These are phyloP conservation scores for Calamus simplicifolius DNA, from an alignment of 176 grass and related monocot species.

Conservation along the genomic window DNA sequence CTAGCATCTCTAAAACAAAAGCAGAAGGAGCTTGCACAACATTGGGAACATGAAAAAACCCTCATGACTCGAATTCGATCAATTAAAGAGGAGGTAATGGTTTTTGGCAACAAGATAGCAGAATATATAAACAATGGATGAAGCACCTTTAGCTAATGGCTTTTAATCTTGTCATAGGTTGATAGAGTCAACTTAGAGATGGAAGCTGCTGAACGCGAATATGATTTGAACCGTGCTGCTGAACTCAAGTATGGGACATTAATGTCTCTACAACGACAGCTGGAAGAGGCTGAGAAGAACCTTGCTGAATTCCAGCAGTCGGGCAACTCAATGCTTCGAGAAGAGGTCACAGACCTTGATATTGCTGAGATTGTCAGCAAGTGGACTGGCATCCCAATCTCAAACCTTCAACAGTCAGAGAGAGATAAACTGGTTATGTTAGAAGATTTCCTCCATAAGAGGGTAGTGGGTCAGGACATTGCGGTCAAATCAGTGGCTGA, in stretches of 20 bases:
- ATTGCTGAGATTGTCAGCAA: constrained; percentile 93
- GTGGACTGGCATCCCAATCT: constrained; percentile 92
- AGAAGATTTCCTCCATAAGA: constrained; percentile 88
- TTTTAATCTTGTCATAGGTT: constrained; percentile 38
- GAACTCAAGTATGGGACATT: constrained; percentile 91
- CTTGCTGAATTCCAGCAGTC: constrained; percentile 78
- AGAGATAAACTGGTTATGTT: constrained; percentile 71
- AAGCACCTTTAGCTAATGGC: constrained; percentile 13
- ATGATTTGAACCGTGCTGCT: constrained; percentile 79
- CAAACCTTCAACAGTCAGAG: constrained; percentile 95
- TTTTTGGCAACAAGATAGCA: no score
- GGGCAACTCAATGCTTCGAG: constrained; percentile 76
- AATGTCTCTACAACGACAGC: constrained; percentile 63
- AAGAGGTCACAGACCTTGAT: constrained; percentile 83
- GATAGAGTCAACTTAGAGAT: constrained; percentile 97
- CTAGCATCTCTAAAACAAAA: constrained; percentile 75
- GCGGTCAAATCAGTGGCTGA: constrained; percentile 86
- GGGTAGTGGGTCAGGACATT: constrained; percentile 87
- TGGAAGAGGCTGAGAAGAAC: constrained; percentile 81
- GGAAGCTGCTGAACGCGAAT: constrained; percentile 78
- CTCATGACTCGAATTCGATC: constrained; percentile 78
- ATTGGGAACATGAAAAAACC: constrained; percentile 91
- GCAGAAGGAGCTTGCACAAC: constrained; percentile 61
- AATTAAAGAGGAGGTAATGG: constrained; percentile 79
- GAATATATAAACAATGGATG: no score